phyloP scores from a whole-genome alignment of 768 basidiomycete species.

The Phlebiopsis flavidoalba region DNA sequence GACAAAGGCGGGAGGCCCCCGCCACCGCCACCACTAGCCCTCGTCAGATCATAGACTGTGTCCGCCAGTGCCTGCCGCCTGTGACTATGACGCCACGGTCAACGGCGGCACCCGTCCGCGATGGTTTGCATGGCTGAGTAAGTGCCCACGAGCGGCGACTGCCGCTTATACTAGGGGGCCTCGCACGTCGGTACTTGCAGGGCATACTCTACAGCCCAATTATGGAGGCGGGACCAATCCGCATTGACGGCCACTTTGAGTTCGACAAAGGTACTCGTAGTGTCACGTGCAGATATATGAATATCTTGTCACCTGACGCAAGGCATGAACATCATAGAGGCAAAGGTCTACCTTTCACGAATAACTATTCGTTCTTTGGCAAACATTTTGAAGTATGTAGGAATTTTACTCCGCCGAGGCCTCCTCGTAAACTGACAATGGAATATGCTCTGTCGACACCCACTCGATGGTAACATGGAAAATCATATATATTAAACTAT shows the following conservation, averaged over 20 bases:
- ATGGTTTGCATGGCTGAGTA: constrained; percentile 65
- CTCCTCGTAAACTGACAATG: no score
- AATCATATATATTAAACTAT: no score
- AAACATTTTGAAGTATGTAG: no score
- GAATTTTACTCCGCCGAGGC: no score
- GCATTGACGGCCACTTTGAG: constrained; percentile 64
- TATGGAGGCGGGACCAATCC: constrained; percentile 50
- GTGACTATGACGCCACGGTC: constrained; percentile 56
- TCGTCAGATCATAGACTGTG: neutral
- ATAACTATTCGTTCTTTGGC: no score
- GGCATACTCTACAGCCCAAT: constrained; percentile 62
- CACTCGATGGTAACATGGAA: no score
- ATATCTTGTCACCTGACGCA: no score
- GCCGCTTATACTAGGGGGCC: neutral
- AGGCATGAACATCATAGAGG: no score
- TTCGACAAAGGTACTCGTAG: constrained; percentile 66
- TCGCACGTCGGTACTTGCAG: constrained; percentile 29
- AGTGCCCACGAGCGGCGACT: neutral
- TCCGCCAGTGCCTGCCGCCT: constrained; percentile 50
- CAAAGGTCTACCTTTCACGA: no score
- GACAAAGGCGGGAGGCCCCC: constrained; percentile 62
- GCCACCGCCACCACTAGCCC: no score
- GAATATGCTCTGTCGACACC: no score
- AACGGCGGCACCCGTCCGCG: constrained; percentile 43
- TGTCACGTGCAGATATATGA: no score